Evolutionary conservation across 805 yeast species (phyloP), one percentile per base, ranked within the genome.

Genomic region (Suhomyces canberraensis): DNA sequence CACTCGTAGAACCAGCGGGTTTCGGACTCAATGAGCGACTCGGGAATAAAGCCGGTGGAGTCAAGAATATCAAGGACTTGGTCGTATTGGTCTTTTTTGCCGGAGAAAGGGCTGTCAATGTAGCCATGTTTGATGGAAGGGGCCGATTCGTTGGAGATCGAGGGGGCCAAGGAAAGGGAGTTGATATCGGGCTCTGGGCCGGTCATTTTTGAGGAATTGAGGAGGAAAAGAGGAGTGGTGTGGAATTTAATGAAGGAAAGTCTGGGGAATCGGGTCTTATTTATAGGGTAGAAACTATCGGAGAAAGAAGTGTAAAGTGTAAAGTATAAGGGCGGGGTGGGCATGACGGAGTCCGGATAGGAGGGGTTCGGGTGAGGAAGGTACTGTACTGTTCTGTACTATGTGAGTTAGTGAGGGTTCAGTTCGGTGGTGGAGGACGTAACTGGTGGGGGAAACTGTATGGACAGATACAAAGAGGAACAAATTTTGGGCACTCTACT

Each of bases 41-140:
- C 95, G 8, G 98, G 98, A 42, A 91, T 85, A 55, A 91, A 86
- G 0, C 96, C 98, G 22, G 82, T 78, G 36, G 75, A 71, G 56
- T 88, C 95, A 39, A 91, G 66, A 27, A 79, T 71, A 56, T 88
- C 95, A 61, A 88, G 76, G 29, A 91, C 97, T 43, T 73, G 72
- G 47, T 80, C 89, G 59, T 81, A 76, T 61, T 93, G 98, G 32
- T 76, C 72, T 54, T 80, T 84, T 58, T 85, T 88, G 24, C 90
- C 95, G 16, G 79, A 75, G 55, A 88, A 91, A 4, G 84, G 82
- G 36, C 79, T 70, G 35, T 84, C 76, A 44, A 79, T 78, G 70
- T 89, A 91, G 45, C 89, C 96, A 15, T 61, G 66, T 40, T 61
- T 62, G 39, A 55, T 40, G 39, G 61, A 54, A 19, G 54, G 47